Evolutionary conservation across 768 basidiomycete species (phyloP).

Genomic region (Tulasnella sp.): DNA sequence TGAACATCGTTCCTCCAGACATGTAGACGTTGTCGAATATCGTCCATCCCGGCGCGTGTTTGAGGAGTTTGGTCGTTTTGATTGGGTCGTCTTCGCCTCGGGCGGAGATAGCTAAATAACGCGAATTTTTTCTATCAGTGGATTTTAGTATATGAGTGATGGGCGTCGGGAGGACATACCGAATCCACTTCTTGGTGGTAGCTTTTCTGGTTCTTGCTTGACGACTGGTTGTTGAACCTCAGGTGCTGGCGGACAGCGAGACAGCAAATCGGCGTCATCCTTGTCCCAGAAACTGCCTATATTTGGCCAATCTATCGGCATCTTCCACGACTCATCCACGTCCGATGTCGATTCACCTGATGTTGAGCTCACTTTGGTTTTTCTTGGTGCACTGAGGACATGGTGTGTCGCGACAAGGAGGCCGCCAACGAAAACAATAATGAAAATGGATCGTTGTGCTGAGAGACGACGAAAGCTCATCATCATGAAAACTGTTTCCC

Average conservation of each 20-base stretch:
- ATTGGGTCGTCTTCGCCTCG: conserved; percentile 26
- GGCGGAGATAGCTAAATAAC: background rate
- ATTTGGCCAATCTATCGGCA: background rate
- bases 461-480: background rate
- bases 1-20: conserved; percentile 70
- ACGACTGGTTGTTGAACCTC: background rate
- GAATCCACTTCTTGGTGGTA: background rate
- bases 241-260: background rate
- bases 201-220: background rate
- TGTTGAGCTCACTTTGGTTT: background rate
- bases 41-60: conserved; percentile 79
- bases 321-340: background rate
- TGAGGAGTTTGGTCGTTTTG: conserved; percentile 48
- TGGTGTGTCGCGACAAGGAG: background rate
- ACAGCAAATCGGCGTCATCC: background rate
- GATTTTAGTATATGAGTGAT: background rate
- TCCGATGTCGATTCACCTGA: background rate
- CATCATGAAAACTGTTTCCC: background rate
- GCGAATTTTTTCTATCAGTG: background rate
- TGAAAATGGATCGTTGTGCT: background rate
- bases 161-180: background rate
- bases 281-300: background rate
- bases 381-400: background rate
- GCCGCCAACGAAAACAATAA: background rate
- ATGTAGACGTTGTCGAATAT: conserved; percentile 76